Conservation (phyloP, 2,329 filamentous ascomycete genomes). For the Sporothrix curviconia region DNA sequence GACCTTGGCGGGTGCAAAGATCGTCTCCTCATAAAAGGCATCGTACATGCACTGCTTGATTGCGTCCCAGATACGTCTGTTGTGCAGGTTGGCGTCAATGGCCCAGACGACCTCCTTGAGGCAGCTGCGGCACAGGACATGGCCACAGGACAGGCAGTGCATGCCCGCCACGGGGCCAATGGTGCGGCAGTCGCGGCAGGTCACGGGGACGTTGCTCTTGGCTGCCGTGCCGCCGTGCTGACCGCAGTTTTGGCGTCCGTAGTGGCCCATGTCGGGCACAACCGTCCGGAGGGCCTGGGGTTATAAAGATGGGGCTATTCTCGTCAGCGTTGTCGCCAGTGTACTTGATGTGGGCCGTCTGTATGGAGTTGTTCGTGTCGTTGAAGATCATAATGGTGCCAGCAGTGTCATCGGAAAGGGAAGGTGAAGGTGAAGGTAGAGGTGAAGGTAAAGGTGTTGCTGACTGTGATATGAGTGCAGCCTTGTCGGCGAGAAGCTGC, state of each 20-base stretch:
- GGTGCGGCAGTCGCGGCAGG: constrained; percentile 11
- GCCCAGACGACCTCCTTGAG: not conserved
- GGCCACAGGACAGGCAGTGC: constrained; percentile 16
- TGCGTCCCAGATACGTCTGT: not conserved
- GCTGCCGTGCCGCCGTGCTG: not conserved
- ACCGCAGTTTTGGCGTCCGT: not conserved
- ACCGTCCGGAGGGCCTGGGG: not conserved
- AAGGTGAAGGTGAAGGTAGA: too few relatives aligned
- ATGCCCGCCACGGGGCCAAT: not conserved
- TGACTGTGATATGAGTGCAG: too few relatives aligned
- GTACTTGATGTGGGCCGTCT: too few relatives aligned
- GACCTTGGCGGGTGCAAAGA: too few relatives aligned
- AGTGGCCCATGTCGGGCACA: not conserved
- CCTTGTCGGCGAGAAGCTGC: too few relatives aligned
- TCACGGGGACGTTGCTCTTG: not conserved
- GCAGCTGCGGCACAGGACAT: constrained; percentile 15
- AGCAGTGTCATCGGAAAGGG: too few relatives aligned
- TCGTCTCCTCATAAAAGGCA: not conserved
- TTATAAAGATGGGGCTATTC: too few relatives aligned
- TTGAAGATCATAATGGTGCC: too few relatives aligned
- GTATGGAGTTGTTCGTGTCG: too few relatives aligned
- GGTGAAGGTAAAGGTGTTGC: too few relatives aligned
- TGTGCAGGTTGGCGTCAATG: not conserved
- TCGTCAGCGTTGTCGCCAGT: not conserved
- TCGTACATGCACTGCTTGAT: not conserved